Base-by-base conservation (phyloP, 306 rosid species). In the Trichosanthes truncata region DNA sequence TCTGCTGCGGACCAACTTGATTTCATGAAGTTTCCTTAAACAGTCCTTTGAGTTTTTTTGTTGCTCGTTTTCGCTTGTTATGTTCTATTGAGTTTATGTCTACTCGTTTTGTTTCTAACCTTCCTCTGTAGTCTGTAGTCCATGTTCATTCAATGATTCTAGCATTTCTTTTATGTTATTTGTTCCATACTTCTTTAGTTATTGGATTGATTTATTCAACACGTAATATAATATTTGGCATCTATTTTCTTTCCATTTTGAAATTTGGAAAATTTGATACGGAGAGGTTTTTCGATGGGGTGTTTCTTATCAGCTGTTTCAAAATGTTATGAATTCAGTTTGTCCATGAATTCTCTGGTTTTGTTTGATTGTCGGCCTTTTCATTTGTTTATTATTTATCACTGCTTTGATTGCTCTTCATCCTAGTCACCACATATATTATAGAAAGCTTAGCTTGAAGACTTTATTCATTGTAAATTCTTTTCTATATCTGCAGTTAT, bases 401-500 rank as follows among this genome's bases (percentile, higher is more conserved):
- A 18, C 4, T 67, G 20, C 20, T 61, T 61, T 20, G 67, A 26
- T 29, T 61, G 38, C 38, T 60, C 38, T 60, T 60, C 67, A 35
- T 4, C 17, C 17, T 23, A 4, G 65, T 25, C 8, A 60, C 13
- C 9, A 2, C 8, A 29, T 26, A 15, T 61, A 12, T 11, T 12
- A 29, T 48, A 41, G 59, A 35, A 13, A 7, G 45, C 26, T 6
- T 49, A n/a, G 62, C 15, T 4, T 12, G 60, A 75, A 61, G 6
- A 21, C 49, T 51, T 3, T 20, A 45, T 18, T 57, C 21, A 29
- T 23, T 59, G 78, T 10, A 14, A 60, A 21, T 83, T 36, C 26
- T 36, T 84, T 73, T 63, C 60, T 29, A 61, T 73, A 43, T 57
- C 21, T 65, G 66, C 86, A 92, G 98, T 56, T 79, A 80, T 74